Conservation (phyloP, 2,329 filamentous ascomycete species). For the Penicillium sp. region DNA sequence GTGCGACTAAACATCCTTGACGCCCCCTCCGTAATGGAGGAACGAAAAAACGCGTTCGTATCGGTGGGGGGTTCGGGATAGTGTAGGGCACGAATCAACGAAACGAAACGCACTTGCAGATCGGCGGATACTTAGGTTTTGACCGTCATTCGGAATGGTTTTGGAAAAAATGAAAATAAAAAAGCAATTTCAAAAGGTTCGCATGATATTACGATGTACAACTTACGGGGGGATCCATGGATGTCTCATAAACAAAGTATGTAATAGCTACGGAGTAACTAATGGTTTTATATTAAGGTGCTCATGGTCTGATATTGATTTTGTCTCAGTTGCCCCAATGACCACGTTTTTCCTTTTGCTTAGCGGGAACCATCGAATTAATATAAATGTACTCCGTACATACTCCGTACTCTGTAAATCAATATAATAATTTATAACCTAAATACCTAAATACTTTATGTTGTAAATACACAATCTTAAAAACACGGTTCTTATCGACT, state of each 20-base stretch:
- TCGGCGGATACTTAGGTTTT: conserved; percentile 7
- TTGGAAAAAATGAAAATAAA: background rate
- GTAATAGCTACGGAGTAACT: background rate
- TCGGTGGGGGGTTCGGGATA: background rate
- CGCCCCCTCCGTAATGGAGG: background rate
- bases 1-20: conserved; percentile 7
- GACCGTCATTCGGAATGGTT: background rate
- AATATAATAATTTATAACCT: background rate
- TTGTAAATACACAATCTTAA: background rate
- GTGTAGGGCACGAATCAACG: background rate
- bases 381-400: no score
- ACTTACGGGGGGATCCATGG: background rate
- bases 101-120: conserved; percentile 1
- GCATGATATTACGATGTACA: background rate
- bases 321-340: conserved; percentile 6
- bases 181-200: background rate
- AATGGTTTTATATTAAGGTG: no score
- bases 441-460: background rate
- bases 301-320: conserved; percentile 1
- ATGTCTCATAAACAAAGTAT: background rate
- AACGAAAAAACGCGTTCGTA: conserved; percentile 1
- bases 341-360: background rate
- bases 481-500: background rate
- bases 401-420: no score
- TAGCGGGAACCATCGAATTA: background rate